Evolutionary conservation across 305 asterid species (phyloP), one percentile per base, ranked within the genome.

Genomic region (Withania somnifera): DNA sequence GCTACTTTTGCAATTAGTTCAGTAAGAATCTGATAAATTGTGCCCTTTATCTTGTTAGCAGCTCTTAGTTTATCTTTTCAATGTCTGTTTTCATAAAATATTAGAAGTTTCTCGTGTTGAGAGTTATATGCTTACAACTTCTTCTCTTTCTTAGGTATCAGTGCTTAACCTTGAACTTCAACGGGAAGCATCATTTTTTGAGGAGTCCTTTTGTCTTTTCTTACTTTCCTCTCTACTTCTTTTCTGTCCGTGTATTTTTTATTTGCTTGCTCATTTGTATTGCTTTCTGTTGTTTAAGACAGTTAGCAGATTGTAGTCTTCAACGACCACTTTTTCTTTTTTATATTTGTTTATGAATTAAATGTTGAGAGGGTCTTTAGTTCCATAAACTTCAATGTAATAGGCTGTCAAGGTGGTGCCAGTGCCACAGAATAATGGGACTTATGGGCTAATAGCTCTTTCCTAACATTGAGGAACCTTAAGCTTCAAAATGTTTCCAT

Each of bases 1-100:
- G 99, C 98, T 85, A 97, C 98, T 83, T 94, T 95, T 90, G 94
- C 91, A 84, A 94, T 96, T 78, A 94, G 99, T 91, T 88, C 92
- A 87, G 99, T 96, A 86, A 89, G 97, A 82, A 82, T 84, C 81
- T 63, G 64, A 71, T n/a, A n/a, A 67, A 61, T 78, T 64, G 67
- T 78, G 69, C 77, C 22, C 20, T 73, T 82, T 38, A 38, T 38
- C 66, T 38, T 84, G 78, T 52, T 79, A 22, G 61, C 14, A 45
- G 40, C 24, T 24, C 40, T 45, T 73, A 28, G 17, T 53, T 45
- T 61, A 80, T 80, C 40, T 40, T 82, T 83, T 81, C 73, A 40
- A 24, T 51, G 77, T 58, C 50, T 53, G 81, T 78, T 58, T 68
- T 51, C 5, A 42, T 78, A 24, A 14, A 52, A 14, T 51, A 47